Evolutionary conservation across 2,329 filamentous ascomycete genomes (phyloP), one percentile per base, ranked within the genome.

Genomic region (Botrytis pseudocinerea): DNA sequence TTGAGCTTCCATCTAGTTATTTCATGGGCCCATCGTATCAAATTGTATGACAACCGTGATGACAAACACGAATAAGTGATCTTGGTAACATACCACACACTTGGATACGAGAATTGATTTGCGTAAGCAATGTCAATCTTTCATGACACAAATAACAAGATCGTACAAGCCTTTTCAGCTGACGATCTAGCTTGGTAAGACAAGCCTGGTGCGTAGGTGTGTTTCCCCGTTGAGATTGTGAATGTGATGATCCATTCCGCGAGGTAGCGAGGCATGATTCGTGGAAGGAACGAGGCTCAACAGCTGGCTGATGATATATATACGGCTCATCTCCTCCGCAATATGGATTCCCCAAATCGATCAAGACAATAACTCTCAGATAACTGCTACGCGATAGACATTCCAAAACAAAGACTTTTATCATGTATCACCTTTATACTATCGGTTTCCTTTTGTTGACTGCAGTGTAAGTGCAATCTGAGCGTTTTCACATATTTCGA

Each of bases 231-330:
- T 25, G 60, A 38, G 46, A 44, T 64, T 16, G 10, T 66, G 44
- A 57, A 66, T 66, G 32, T 35, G 70, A 66, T 71, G 46, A 57
- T 71, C 46, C 61, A 66, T 71, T 71, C 70, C 70, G 51, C 65
- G n/a, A 35, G 28, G 12, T 42, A 35, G 25, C 42, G 28, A 71
- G 38, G 28, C 25, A 65, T 71, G 46, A 66, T 66, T 59, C 38
- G 60, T n/a, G 48, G 46, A 66, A 59, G 35, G 61, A 57, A 65
- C 57, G 38, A 71, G 32, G 14, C 7, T 57, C 51, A 57, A 28
- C 3, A 18, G 51, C n/a, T 32, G n/a, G 61, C 42, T 54, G 61
- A 5, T 57, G 5, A 32, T 57, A 57, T 57, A 69, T 68, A 68
- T 68, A 42, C 40, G n/a, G 22, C 22, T 35, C 25, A 10, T 40